Conservation (phyloP, 257 asterid genomes). For the Scutellaria minor region DNA sequence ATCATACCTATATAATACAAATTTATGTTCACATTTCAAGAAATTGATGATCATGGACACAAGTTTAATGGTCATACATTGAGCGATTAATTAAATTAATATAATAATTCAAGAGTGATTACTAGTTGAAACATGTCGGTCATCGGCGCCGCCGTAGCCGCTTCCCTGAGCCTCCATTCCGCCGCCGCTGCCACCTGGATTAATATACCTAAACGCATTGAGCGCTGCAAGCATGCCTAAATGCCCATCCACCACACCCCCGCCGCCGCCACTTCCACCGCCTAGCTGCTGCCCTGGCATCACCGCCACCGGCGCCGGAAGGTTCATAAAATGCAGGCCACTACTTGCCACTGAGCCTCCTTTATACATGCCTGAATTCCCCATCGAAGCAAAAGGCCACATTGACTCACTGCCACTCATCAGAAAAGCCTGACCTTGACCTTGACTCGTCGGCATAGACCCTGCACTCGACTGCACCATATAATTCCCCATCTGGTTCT, state of each 20-base stretch:
- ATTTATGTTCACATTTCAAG: conserved; percentile 14
- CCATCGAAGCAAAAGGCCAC: conserved; percentile 50
- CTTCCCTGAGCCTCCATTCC: conserved; percentile 37
- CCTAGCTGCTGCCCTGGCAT: conserved; percentile 47
- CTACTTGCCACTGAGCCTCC: conserved; percentile 42
- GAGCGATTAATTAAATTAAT: neutral
- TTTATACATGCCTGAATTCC: conserved; percentile 39
- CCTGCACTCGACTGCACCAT: conserved; percentile 45
- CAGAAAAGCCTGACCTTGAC: conserved; percentile 38
- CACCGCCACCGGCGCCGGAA: conserved; percentile 46
- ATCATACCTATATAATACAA: neutral
- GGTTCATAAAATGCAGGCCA: conserved; percentile 61
- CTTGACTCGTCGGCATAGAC: conserved; percentile 45
- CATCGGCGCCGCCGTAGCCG: conserved; percentile 33
- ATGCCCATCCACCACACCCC: conserved; percentile 51
- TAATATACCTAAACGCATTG: conserved; percentile 37
- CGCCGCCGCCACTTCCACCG: conserved; percentile 32
- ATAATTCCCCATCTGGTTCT: conserved; percentile 40
- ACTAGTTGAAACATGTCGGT: conserved; percentile 31
- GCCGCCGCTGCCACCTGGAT: conserved; percentile 39
- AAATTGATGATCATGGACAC: neutral
- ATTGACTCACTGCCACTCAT: conserved; percentile 45
- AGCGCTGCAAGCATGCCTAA: conserved; percentile 58
- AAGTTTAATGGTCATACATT: neutral
- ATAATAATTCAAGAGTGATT: conserved; percentile 20